phyloP scores from a whole-genome alignment of 306 rosid species.

The Dryas octopetala region DNA sequence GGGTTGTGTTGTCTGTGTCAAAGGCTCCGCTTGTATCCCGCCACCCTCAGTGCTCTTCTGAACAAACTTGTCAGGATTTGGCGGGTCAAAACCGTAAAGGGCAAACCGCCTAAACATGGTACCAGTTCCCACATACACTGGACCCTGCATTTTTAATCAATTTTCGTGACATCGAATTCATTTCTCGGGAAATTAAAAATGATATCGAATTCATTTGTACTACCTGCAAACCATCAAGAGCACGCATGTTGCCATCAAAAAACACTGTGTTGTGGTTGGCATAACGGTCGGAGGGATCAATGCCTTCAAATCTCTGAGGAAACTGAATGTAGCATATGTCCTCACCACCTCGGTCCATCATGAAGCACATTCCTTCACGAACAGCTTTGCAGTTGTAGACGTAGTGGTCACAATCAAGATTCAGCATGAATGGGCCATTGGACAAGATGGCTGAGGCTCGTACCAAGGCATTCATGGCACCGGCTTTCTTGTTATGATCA shows the following conservation, averaged over 20 bases:
- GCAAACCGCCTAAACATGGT: slow-evolving; percentile 87
- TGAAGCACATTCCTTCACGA: slow-evolving; percentile 89
- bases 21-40: slow-evolving; percentile 15
- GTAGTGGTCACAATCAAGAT: slow-evolving; percentile 89
- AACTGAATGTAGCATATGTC: slow-evolving; percentile 82
- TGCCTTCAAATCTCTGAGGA: slow-evolving; percentile 96
- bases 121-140: slow-evolving; percentile 88
- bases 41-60: slow-evolving; percentile 21
- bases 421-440: slow-evolving; percentile 89
- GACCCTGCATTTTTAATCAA: slow-evolving; percentile 46
- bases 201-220: too few relatives aligned
- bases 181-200: too few relatives aligned
- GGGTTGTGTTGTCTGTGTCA: slow-evolving; percentile 25
- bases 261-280: slow-evolving; percentile 92
- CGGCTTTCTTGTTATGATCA: slow-evolving; percentile 93
- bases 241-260: slow-evolving; percentile 71
- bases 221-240: slow-evolving; percentile 50
- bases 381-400: slow-evolving; percentile 86
- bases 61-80: slow-evolving; percentile 28
- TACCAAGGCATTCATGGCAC: slow-evolving; percentile 94
- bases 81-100: slow-evolving; percentile 82
- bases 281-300: slow-evolving; percentile 86
- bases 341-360: slow-evolving; percentile 88
- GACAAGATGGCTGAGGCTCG: slow-evolving; percentile 75
- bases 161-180: background rate